These are phyloP conservation scores for Trichoderma oligosporum DNA, from an alignment of 2,329 filamentous ascomycete genomes.

Conservation along the genomic window DNA sequence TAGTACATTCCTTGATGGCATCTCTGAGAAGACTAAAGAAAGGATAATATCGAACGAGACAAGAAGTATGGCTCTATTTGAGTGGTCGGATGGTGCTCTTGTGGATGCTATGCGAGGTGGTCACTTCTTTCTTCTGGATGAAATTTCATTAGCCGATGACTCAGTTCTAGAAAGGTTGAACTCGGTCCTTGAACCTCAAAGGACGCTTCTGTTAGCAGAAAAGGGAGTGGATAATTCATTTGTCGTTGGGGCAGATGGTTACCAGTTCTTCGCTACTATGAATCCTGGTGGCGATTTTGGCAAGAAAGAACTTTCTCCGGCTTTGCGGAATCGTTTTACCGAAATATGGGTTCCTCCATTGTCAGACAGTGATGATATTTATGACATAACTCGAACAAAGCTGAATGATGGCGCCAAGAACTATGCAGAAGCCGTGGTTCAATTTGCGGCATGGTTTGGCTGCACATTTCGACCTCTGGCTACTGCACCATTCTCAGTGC, in stretches of 20 bases:
- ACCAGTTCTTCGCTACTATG: conserved; percentile 98
- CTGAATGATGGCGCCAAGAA: conserved; percentile 53
- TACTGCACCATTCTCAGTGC: conserved; percentile 77
- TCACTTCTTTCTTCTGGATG: conserved; percentile 88
- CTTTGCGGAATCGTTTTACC: conserved; percentile 91
- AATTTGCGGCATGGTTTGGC: conserved; percentile 93
- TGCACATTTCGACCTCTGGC: conserved; percentile 71
- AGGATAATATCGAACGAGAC: conserved; percentile 47
- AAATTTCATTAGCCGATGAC: conserved; percentile 96
- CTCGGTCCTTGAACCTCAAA: conserved; percentile 85
- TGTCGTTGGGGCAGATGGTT: conserved; percentile 70
- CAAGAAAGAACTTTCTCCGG: conserved; percentile 94
- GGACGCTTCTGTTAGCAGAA: conserved; percentile 85
- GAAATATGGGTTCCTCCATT: conserved; percentile 97
- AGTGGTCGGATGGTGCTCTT: conserved; percentile 92
- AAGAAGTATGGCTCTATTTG: conserved; percentile 81
- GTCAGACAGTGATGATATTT: conserved; percentile 77
- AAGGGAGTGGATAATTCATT: conserved; percentile 84
- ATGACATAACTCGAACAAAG: conserved; percentile 80
- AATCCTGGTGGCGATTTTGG: conserved; percentile 98
- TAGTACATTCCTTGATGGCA: conserved; percentile 42
- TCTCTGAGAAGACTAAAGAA: conserved; percentile 48
- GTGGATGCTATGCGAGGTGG: conserved; percentile 91
- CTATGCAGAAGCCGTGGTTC: conserved; percentile 67
- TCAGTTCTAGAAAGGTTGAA: conserved; percentile 95